Evolutionary conservation across 1,284 basidiomycete genomes (phyloP).

Genomic region (Pseudozyma thailandica): DNA sequence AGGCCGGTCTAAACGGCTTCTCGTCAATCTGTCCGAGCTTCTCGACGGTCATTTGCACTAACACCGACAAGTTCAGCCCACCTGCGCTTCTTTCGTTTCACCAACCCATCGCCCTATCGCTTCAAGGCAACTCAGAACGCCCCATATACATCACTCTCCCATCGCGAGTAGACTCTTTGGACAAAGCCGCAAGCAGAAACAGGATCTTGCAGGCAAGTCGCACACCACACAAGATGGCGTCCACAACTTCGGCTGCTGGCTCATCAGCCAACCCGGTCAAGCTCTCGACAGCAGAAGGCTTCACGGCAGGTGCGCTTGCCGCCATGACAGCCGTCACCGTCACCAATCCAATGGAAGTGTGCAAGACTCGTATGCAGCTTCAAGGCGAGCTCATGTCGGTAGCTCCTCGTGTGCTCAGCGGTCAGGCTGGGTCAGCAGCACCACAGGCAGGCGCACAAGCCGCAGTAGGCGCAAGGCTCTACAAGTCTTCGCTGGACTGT

Average conservation of each 20-base stretch:
- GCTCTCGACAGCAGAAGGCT: conserved; percentile 53
- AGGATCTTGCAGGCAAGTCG: no score
- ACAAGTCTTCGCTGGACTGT: conserved; percentile 88
- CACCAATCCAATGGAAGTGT: conserved; percentile 63
- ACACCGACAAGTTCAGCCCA: no score
- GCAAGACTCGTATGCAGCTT: conserved; percentile 66
- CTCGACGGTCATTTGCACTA: no score
- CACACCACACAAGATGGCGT: conserved; percentile 14
- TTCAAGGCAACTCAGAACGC: no score
- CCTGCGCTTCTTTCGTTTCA: no score
- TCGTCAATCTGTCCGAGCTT: no score
- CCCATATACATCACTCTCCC: no score
- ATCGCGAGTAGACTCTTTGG: no score
- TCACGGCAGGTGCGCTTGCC: conserved; percentile 52
- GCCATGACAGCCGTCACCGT: conserved; percentile 60
- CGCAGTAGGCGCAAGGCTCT: conserved; percentile 71
- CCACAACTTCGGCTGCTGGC: conserved; percentile 15
- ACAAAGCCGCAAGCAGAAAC: no score
- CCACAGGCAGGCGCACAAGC: conserved; percentile 33
- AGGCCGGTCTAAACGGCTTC: no score
- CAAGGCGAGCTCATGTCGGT: conserved; percentile 61
- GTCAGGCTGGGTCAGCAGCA: conserved; percentile 36
- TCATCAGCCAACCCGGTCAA: conserved; percentile 40
- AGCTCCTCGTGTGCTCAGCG: conserved; percentile 36
- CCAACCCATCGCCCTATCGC: no score